Evolutionary conservation across 768 basidiomycete species (phyloP).

Genomic region (Termitomyces sp.): DNA sequence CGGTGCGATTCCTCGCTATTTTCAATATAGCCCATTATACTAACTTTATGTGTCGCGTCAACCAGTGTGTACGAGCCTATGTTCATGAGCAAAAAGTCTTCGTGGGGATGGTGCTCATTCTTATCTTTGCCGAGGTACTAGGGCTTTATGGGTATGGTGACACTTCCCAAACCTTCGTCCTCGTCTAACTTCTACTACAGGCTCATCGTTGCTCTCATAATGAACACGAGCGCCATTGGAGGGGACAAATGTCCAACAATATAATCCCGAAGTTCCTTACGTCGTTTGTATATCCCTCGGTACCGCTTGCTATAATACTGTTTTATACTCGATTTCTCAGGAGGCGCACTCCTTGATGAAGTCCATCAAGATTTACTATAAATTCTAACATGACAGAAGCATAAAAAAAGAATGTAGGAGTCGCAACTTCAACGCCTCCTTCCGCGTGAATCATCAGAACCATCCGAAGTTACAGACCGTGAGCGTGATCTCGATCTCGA

Average conservation of each 20-base stretch:
- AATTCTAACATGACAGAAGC: neutral
- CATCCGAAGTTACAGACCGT: conserved; percentile 8
- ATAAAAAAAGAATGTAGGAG: neutral
- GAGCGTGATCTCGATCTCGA: conserved; percentile 10
- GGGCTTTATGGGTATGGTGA: conserved; percentile 57
- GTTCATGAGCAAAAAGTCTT: conserved; percentile 88
- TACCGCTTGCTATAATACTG: conserved; percentile 9
- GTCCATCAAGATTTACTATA: neutral
- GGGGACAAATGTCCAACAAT: conserved; percentile 17
- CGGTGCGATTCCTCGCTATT: conserved; percentile 43
- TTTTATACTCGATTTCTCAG: neutral
- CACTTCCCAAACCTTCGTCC: neutral
- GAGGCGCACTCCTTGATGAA: neutral
- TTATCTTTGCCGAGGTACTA: conserved; percentile 89
- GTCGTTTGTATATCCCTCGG: neutral
- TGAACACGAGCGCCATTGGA: conserved; percentile 67
- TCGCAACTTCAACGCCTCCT: conserved; percentile 5
- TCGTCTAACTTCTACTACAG: conserved; percentile 16
- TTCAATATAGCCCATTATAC: neutral
- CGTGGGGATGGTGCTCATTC: conserved; percentile 93
- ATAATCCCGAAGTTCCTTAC: neutral
- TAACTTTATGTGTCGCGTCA: neutral
- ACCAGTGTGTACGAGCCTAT: conserved; percentile 35
- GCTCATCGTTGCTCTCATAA: conserved; percentile 84
- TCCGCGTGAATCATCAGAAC: conserved; percentile 16